Conservation (phyloP, 768 basidiomycete genomes). For the Trametes villosa region DNA sequence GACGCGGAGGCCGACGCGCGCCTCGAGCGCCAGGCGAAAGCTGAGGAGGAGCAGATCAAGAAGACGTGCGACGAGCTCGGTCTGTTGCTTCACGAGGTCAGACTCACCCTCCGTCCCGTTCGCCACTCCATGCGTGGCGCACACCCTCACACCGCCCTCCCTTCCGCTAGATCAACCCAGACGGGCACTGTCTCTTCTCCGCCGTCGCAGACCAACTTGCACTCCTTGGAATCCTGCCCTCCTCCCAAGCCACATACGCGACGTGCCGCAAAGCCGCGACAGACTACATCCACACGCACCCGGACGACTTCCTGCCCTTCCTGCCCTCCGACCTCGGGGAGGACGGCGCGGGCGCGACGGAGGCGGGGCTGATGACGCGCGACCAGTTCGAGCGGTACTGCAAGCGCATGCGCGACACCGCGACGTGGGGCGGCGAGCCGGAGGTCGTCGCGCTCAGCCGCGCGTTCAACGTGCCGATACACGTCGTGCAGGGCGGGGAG, state of each 20-base stretch:
- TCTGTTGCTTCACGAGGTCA: conserved; percentile 68
- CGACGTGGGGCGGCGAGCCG: conserved; percentile 97
- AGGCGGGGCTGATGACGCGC: conserved; percentile 73
- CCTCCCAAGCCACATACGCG: conserved; percentile 60
- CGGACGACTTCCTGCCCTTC: conserved; percentile 93
- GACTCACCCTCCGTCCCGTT: conserved; percentile 16
- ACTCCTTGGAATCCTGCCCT: conserved; percentile 67
- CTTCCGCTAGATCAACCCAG: conserved; percentile 75
- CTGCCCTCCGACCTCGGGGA: conserved; percentile 76
- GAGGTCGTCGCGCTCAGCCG: conserved; percentile 91
- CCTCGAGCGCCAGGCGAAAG: conserved; percentile 64
- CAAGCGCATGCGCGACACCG: conserved; percentile 73
- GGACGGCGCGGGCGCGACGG: conserved; percentile 64
- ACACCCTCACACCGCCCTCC: background rate
- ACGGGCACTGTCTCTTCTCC: conserved; percentile 95
- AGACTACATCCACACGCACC: conserved; percentile 78
- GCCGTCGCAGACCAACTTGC: conserved; percentile 91
- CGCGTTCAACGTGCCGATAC: conserved; percentile 82
- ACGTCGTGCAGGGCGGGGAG: conserved; percentile 83
- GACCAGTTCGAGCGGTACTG: conserved; percentile 77
- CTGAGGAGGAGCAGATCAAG: conserved; percentile 68
- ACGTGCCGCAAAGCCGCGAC: conserved; percentile 73
- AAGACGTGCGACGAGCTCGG: conserved; percentile 67
- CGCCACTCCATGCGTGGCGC: background rate
- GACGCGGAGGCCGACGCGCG: conserved; percentile 65